Conservation (phyloP, 2,329 filamentous ascomycete species). For the Fusarium anthophilum region DNA sequence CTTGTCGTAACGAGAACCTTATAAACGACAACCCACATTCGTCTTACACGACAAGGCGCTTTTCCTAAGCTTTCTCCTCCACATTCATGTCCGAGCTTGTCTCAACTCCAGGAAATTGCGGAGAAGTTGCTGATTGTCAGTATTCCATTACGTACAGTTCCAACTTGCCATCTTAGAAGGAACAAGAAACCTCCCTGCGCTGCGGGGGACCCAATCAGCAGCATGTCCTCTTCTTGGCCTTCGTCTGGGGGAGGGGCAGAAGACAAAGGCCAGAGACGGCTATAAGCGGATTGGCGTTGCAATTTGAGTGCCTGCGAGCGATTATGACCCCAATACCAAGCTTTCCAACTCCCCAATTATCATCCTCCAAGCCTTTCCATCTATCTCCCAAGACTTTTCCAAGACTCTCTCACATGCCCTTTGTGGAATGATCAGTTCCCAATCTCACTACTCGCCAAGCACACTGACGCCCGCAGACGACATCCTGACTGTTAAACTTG, state of each 20-base stretch:
- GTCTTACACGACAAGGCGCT: neutral
- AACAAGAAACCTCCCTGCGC: constrained; percentile 10
- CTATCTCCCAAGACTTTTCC: constrained; percentile 22
- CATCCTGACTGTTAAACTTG: neutral
- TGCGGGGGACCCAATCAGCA: constrained; percentile 29
- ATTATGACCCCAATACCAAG: constrained; percentile 27
- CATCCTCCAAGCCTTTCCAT: constrained; percentile 9
- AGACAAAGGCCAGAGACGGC: constrained; percentile 17
- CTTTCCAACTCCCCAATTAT: constrained; percentile 18
- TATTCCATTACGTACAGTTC: constrained; percentile 32
- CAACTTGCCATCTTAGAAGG: constrained; percentile 2
- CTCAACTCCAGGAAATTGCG: constrained; percentile 17
- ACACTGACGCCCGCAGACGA: constrained; percentile 9
- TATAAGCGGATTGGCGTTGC: constrained; percentile 19
- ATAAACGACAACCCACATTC: neutral
- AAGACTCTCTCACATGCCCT: constrained; percentile 29
- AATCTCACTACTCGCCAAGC: constrained; percentile 24
- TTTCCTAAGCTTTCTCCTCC: neutral
- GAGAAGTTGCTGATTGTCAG: constrained; percentile 18
- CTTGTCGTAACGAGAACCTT: neutral
- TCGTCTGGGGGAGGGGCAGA: constrained; percentile 34
- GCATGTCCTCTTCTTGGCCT: constrained; percentile 19
- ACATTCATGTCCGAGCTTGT: constrained; percentile 9
- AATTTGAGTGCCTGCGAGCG: neutral
- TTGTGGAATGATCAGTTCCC: constrained; percentile 12